phyloP scores from a whole-genome alignment of 2,329 filamentous ascomycete species.

The Allantophomopsis cytisporea region DNA sequence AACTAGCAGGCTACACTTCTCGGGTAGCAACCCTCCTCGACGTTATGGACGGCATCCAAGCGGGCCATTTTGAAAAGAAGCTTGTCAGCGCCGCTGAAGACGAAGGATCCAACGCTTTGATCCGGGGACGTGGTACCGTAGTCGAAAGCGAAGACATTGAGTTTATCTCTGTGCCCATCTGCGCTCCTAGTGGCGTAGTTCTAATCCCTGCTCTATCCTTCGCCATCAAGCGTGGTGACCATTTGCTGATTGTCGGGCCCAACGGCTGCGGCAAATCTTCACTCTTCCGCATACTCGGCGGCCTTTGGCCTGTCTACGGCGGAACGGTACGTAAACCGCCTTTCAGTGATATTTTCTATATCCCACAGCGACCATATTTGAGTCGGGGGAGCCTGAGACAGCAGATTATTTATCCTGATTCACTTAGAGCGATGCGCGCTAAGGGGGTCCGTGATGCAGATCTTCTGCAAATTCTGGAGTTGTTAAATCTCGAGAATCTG shows the following conservation, averaged over 20 bases:
- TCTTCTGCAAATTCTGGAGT: constrained; percentile 60
- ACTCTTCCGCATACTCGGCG: constrained; percentile 89
- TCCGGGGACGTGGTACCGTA: constrained; percentile 69
- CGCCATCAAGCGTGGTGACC: constrained; percentile 71
- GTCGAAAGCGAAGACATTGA: constrained; percentile 74
- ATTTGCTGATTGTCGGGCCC: constrained; percentile 82
- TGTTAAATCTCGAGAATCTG: constrained; percentile 72
- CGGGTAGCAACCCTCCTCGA: constrained; percentile 80
- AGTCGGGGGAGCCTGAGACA: constrained; percentile 85
- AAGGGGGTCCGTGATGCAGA: constrained; percentile 75
- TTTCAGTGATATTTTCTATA: constrained; percentile 93
- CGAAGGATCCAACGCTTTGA: constrained; percentile 62
- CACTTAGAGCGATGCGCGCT: constrained; percentile 71
- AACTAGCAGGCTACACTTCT: constrained; percentile 89
- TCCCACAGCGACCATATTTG: constrained; percentile 89
- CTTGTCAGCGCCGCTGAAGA: constrained; percentile 80
- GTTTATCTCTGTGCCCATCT: constrained; percentile 85
- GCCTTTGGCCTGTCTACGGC: constrained; percentile 95
- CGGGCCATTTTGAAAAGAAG: constrained; percentile 90
- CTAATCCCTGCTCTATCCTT: constrained; percentile 80
- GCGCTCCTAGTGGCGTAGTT: constrained; percentile 92
- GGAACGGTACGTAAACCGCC: constrained; percentile 85
- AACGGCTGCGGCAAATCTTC: constrained; percentile 97
- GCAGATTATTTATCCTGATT: constrained; percentile 94
- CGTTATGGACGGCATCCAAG: constrained; percentile 87